These are phyloP conservation scores for Prunus mume DNA, from an alignment of 306 rosid species.

Conservation along the genomic window DNA sequence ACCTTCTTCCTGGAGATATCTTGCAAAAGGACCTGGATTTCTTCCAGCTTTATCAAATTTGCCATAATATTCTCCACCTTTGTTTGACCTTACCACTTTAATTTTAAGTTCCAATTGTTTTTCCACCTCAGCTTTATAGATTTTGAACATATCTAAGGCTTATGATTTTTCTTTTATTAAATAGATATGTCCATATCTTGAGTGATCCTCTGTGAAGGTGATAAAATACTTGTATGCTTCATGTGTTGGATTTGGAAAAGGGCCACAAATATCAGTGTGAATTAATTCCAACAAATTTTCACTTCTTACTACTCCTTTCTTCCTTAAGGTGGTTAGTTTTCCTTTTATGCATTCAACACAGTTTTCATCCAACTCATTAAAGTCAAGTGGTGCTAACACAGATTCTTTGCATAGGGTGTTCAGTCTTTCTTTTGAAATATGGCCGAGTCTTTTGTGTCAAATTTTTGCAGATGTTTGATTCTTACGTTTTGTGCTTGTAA, in stretches of 20 bases:
- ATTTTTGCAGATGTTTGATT: background rate
- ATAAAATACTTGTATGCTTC: background rate
- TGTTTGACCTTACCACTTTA: too few relatives aligned
- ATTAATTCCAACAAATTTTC: too few relatives aligned
- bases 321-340: background rate
- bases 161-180: background rate
- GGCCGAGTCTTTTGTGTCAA: background rate
- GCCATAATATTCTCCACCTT: too few relatives aligned
- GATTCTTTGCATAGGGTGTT: background rate
- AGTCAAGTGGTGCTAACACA: background rate
- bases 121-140: conserved; percentile 4
- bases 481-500: too few relatives aligned
- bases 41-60: too few relatives aligned
- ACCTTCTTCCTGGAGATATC: background rate
- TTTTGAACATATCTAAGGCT: background rate
- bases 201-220: background rate
- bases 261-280: background rate
- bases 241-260: background rate
- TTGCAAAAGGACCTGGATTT: background rate
- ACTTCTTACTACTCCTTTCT: too few relatives aligned
- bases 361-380: background rate
- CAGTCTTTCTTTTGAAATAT: background rate
- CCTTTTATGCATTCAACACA: background rate
- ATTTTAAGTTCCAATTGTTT: too few relatives aligned
- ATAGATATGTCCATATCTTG: background rate